phyloP scores from a whole-genome alignment of 768 basidiomycete species.

The Hebeloma cylindrosporum region DNA sequence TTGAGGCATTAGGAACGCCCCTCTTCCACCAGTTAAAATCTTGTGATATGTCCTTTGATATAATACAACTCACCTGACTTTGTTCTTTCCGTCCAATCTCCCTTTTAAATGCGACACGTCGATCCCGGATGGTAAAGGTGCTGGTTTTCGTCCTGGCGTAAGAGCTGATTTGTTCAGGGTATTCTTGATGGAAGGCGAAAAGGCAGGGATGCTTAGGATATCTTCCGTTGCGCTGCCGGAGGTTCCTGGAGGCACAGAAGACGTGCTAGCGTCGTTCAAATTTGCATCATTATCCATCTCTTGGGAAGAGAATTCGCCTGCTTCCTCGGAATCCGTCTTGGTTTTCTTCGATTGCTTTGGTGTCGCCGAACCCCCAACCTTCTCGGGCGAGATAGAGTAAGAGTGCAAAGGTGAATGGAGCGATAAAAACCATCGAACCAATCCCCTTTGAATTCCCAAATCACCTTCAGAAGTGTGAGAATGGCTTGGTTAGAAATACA shows the following conservation, averaged over 20 bases:
- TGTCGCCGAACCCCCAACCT: slow-evolving; percentile 30
- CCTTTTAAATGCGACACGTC: slow-evolving; percentile 56
- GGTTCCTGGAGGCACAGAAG: slow-evolving; percentile 36
- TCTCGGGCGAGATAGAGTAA: slow-evolving; percentile 52
- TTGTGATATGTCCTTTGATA: slow-evolving; percentile 1
- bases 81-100: slow-evolving; percentile 67
- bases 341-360: slow-evolving; percentile 16
- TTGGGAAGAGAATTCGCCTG: slow-evolving; percentile 32
- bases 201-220: slow-evolving; percentile 45
- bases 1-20: slow-evolving; percentile 69
- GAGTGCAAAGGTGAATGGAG: slow-evolving; percentile 53
- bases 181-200: slow-evolving; percentile 69
- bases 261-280: slow-evolving; percentile 23
- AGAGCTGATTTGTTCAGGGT: slow-evolving; percentile 48
- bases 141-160: slow-evolving; percentile 22
- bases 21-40: slow-evolving; percentile 39
- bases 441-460: slow-evolving; percentile 78
- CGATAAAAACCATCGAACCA: slow-evolving; percentile 67
- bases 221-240: slow-evolving; percentile 29
- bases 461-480: slow-evolving; percentile 51
- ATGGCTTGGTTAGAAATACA: neutral
- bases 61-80: slow-evolving; percentile 56
- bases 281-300: slow-evolving; percentile 13
- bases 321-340: slow-evolving; percentile 21
- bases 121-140: slow-evolving; percentile 59